phyloP scores from a whole-genome alignment of 2,329 filamentous ascomycete genomes.

The Beauveria brongniartii region DNA sequence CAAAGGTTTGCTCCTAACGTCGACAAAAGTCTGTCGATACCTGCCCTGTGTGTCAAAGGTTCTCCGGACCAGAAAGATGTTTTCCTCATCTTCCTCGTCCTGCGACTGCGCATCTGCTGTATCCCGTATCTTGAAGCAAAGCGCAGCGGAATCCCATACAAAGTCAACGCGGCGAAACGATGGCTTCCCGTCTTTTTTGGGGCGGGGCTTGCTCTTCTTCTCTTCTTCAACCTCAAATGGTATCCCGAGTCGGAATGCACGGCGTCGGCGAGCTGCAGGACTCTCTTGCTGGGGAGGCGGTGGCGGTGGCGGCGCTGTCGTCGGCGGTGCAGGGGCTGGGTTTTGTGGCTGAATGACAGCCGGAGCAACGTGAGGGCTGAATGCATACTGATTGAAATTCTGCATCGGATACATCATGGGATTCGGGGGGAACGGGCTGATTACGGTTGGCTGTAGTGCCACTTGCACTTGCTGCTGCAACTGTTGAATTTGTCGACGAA shows the following conservation, averaged over 20 bases:
- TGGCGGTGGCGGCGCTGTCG: not conserved
- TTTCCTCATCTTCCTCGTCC: conserved; percentile 62
- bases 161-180: conserved; percentile 44
- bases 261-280: not conserved
- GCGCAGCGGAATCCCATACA: conserved; percentile 42
- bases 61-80: conserved; percentile 74
- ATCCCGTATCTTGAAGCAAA: conserved; percentile 47
- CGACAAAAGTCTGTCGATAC: conserved; percentile 62
- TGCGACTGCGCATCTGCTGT: conserved; percentile 35
- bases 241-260: not conserved
- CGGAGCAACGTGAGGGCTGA: not conserved
- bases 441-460: conserved; percentile 16
- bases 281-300: not conserved
- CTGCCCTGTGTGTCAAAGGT: conserved; percentile 81
- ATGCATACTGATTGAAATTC: not conserved
- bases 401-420: not conserved
- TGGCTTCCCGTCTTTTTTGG: conserved; percentile 21
- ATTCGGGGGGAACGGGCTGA: not conserved
- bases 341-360: not conserved
- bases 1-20: conserved; percentile 77
- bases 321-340: not conserved
- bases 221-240: conserved; percentile 12
- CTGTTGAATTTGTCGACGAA: conserved; percentile 23
- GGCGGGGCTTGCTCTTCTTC: conserved; percentile 15
- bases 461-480: conserved; percentile 20